A percentile compares a stretch with the other conserved stretches of the same genome.
These are phyloP conservation scores for Raddia guianensis DNA, from an alignment of 176 grass and related monocot genomes.

Conservation along the genomic window DNA sequence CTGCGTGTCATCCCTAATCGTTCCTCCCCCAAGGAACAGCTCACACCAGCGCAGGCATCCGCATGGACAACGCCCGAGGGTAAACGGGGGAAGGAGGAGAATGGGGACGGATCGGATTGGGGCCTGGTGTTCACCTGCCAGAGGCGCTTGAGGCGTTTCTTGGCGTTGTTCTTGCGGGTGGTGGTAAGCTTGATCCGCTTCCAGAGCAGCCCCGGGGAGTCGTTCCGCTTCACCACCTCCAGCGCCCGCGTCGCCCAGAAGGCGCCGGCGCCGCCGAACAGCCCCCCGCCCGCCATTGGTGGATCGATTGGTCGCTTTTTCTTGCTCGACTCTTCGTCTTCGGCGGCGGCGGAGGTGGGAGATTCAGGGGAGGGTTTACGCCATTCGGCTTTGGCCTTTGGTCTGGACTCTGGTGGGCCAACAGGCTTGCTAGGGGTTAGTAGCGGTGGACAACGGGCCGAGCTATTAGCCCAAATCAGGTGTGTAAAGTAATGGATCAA, in stretches of 20 bases:
- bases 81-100: background rate
- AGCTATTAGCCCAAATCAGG: too few species aligned
- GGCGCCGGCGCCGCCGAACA: conserved; percentile 60
- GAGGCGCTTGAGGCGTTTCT: conserved; percentile 81
- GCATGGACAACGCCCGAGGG: background rate
- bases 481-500: too few species aligned
- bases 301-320: background rate
- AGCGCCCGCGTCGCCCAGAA: conserved; percentile 83
- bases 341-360: too few species aligned
- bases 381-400: too few species aligned
- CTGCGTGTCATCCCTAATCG: background rate
- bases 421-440: too few species aligned
- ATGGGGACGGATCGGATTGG: background rate
- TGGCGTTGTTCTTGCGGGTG: conserved; percentile 92
- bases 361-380: too few species aligned
- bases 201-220: conserved; percentile 70
- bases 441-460: too few species aligned
- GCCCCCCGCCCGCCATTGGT: conserved; percentile 49
- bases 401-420: too few species aligned
- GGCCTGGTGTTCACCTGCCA: conserved; percentile 69
- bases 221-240: conserved; percentile 80
- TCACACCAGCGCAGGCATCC: background rate
- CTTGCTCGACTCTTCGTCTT: background rate
- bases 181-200: conserved; percentile 93
- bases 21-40: background rate